Base-by-base conservation (phyloP, 2,329 filamentous ascomycete genomes). In the Pyrenochaeta sp. region DNA sequence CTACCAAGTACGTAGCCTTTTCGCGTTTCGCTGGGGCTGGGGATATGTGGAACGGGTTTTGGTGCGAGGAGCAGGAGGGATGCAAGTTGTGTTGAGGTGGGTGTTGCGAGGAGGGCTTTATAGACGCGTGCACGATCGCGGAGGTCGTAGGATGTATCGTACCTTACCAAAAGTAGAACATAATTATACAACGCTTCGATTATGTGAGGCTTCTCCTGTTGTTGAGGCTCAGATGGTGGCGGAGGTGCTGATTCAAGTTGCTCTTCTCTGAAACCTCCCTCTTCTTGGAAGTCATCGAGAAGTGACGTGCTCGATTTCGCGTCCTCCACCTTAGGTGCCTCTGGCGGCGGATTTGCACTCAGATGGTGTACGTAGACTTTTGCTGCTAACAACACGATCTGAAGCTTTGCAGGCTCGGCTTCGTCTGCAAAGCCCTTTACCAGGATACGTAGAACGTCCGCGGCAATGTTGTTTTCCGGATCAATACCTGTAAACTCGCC, bases 311-410 rank as follows among this genome's bases (percentile, higher is more conserved):
- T 69, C 24, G 62, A 60, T 24, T 68, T 76, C 47, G 25, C 66
- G 39, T 54, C 73, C 55, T 73, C 72, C 19, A 68, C 66, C 65
- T 77, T 77, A 10, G 70, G 54, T 61, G 80, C 61, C 53, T 74
- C 61, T 28, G 75, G 65, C n/a, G 72, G 78, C 66, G 66, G 80
- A 71, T 86, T 83, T 59, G 86, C 84, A 71, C 92, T 92, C 39
- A 98, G 78, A 72, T 96, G 88, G 70, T 98, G 92, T 15, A 98
- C 84, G 73, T 98, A 98, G 1, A 98, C 93, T 73, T 98, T 98
- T n/a, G 95, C 94, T 6, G 91, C 95, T 2, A 99, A 84, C 0
- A 99, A 83, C 15, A 99, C 85, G 63, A 98, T 96, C 76, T 99
- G 95, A 57, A 93, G 85, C 76, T 96, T 97, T 12, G 92, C 93